Evolutionary conservation across 2,329 filamentous ascomycete genomes (phyloP), one percentile per base, ranked within the genome.

Genomic region (Fusarium paranaense): DNA sequence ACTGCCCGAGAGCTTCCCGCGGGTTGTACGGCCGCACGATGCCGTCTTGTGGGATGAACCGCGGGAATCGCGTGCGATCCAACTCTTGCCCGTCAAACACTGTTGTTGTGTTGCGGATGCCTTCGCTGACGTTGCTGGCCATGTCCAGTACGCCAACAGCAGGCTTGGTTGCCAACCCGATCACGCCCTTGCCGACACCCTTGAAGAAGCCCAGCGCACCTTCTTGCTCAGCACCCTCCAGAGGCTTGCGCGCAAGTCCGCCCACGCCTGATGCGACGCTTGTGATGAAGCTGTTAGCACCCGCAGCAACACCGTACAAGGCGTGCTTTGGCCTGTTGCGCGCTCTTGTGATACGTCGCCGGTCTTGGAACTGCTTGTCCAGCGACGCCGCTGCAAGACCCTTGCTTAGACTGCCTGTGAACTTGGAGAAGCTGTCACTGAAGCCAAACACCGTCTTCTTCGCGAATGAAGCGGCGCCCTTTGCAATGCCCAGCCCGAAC

Each of bases 391-490:
- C 97, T 3, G 97, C 95, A 57, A 99, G 90, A 69, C 97, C 97
- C 85, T 99, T 99, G 76, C 95, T 97, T 83, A 99, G 93, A 82
- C 95, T 97, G 62, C 97, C 97, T 2, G 97, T 99, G 81, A 98
- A 94, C 81, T 99, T 99, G 77, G 95, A 97, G 85, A 99, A 95
- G 79, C 95, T 98, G 86, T 99, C 97, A 2, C 94, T 97, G 81
- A 99, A 94, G 54, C 97, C 97, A 83, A 98, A 99, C 13, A 99
- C 96, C 0, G 95, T 97, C 85, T 99, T 99, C 88, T 99, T 99
- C 76, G 98, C 94, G 80, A 99, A 98, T 74, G 95, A 98, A 0
- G 95, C 96, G 13, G 97, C 97, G 42, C 97, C 97, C 83, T 98
- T 98, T 38, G 97, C 97, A 72, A 99, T 97, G 20, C 97, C 97